A percentile compares a stretch with the other conserved stretches of the same genome.
Conservation (phyloP, 2,329 filamentous ascomycete species). For the Diaporthe sp. region DNA sequence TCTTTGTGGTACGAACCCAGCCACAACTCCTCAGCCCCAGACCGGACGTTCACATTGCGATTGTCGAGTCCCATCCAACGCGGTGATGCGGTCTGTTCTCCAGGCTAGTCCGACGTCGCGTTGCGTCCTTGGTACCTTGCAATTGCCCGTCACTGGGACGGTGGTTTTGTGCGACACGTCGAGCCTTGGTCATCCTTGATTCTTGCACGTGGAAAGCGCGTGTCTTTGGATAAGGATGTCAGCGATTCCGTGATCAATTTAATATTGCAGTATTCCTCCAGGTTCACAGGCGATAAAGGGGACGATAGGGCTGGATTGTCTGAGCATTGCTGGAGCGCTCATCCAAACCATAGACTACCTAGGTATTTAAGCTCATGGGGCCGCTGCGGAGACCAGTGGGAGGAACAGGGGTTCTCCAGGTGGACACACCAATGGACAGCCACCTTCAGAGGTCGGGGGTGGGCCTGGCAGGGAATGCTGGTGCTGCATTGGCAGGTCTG, state of each 20-base stretch:
- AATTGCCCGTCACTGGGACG: not conserved
- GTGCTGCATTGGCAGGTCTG: conserved; percentile 7
- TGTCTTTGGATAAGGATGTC: not conserved
- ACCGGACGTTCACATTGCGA: not conserved
- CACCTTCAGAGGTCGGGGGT: not conserved
- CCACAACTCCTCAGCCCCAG: not conserved
- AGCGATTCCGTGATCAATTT: not conserved
- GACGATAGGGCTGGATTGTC: not conserved
- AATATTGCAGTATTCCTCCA: not conserved
- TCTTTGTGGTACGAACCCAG: not conserved
- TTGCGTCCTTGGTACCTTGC: too few species aligned
- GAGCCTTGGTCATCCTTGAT: not conserved
- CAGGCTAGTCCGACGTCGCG: not conserved
- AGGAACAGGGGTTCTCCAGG: conserved; percentile 35
- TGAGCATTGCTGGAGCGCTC: not conserved
- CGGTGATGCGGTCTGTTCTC: not conserved
- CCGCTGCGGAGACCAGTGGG: conserved; percentile 9
- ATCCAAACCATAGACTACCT: not conserved
- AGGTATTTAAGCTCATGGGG: conserved; percentile 36
- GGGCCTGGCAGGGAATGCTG: not conserved
- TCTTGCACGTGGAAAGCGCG: not conserved
- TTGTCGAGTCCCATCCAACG: not conserved
- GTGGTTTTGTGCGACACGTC: not conserved
- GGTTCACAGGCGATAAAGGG: not conserved
- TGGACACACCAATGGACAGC: conserved; percentile 4